These are phyloP conservation scores for Citrullus colocynthis DNA, from an alignment of 306 rosid species.

Conservation along the genomic window DNA sequence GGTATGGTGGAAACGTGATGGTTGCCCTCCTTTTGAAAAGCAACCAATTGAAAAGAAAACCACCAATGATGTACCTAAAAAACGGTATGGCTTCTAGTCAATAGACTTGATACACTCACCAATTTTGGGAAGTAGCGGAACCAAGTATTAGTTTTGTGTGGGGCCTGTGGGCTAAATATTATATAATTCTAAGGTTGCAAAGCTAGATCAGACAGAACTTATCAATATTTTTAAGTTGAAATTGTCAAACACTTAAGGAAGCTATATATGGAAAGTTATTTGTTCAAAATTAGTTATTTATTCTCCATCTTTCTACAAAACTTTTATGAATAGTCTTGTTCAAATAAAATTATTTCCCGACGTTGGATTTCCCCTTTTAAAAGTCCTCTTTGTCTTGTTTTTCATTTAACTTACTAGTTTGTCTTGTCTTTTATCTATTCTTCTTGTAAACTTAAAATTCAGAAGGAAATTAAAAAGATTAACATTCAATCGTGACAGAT, in stretches of 20 bases:
- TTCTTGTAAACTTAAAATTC: no score
- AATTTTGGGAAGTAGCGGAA: not conserved
- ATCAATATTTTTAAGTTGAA: not conserved
- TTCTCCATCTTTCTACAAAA: not conserved
- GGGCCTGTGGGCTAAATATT: no score
- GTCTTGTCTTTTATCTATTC: no score
- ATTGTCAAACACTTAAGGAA: not conserved
- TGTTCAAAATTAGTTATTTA: not conserved
- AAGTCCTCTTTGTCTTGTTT: no score
- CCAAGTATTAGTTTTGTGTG: not conserved
- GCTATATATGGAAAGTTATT: not conserved
- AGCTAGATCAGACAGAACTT: not conserved
- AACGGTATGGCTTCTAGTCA: conserved; percentile 44
- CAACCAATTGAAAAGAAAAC: conserved; percentile 64
- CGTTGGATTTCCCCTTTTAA: no score
- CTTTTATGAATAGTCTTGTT: not conserved
- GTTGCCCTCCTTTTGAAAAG: conserved; percentile 87
- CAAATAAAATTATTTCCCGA: not conserved
- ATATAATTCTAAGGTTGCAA: not conserved
- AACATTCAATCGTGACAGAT: no score
- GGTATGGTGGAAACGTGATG: conserved; percentile 99
- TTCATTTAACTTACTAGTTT: no score
- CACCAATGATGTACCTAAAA: conserved; percentile 57
- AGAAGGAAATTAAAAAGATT: no score
- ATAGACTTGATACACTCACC: not conserved